phyloP scores from a whole-genome alignment of 2,329 filamentous ascomycete genomes.

The Coniochaeta prunicola region DNA sequence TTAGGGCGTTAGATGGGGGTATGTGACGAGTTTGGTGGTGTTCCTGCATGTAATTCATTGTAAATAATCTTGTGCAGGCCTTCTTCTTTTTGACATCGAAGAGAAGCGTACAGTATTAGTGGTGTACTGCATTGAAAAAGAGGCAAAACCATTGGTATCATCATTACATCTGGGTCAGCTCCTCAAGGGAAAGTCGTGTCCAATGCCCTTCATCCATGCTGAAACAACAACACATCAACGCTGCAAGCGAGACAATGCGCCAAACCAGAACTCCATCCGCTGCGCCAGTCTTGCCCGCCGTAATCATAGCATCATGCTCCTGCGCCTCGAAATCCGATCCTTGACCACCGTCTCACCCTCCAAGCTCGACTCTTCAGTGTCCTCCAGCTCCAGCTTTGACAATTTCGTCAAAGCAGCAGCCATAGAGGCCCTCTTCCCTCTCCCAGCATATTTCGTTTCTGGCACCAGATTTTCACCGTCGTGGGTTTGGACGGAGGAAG shows the following conservation, averaged over 20 bases:
- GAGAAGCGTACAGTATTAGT: not conserved
- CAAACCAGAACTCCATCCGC: conserved; percentile 10
- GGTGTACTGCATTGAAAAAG: not conserved
- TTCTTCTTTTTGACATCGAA: not conserved
- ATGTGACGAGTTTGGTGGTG: not conserved
- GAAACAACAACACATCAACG: not conserved
- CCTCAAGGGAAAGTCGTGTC: not conserved
- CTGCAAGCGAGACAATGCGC: not conserved
- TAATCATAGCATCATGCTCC: conserved; percentile 53
- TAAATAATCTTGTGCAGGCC: not conserved
- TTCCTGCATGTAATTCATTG: not conserved
- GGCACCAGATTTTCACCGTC: conserved; percentile 8
- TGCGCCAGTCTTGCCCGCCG: conserved; percentile 5
- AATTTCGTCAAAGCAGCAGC: conserved; percentile 26
- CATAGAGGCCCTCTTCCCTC: conserved; percentile 35
- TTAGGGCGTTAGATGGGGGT: conserved; percentile 4
- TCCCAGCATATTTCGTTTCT: not conserved
- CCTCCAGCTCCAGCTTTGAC: conserved; percentile 18
- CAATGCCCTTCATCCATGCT: not conserved
- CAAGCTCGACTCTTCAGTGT: conserved; percentile 17
- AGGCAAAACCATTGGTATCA: not conserved
- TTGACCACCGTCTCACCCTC: conserved; percentile 15
- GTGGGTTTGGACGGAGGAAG: not conserved
- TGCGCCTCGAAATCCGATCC: conserved; percentile 35
- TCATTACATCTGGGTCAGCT: not conserved